phyloP scores from a whole-genome alignment of 139 green algal species.

The Closterium sp. region DNA sequence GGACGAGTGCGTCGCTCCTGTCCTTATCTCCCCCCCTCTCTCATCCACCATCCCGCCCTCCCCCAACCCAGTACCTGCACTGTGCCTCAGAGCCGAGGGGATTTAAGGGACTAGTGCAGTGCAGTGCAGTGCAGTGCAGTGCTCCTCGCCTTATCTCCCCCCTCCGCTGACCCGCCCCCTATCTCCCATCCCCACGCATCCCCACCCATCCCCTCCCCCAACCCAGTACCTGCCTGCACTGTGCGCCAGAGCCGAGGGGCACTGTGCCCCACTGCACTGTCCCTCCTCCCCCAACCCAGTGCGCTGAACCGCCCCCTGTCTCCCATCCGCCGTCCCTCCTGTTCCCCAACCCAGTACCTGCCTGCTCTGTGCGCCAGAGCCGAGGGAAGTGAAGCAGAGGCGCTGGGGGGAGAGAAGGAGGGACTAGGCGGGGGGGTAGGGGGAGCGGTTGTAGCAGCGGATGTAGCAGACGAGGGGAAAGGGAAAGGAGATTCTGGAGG shows the following conservation, averaged over 20 bases:
- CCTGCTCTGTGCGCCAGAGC: not conserved
- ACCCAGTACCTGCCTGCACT: not conserved
- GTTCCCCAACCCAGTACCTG: not conserved
- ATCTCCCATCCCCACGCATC: not conserved
- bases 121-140: not conserved
- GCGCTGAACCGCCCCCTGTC: not conserved
- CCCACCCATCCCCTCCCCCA: not conserved
- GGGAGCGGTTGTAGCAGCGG: no score
- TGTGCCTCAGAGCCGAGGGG: no score
- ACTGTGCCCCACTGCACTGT: no score
- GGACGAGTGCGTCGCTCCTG: not conserved
- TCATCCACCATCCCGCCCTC: not conserved
- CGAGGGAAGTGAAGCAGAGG: no score
- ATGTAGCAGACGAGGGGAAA: not conserved
- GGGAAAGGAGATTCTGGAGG: not conserved
- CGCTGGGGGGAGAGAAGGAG: not conserved
- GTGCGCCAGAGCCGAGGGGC: no score
- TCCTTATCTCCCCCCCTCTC: not conserved
- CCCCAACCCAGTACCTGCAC: not conserved
- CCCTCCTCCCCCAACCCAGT: not conserved
- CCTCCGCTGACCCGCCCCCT: not conserved
- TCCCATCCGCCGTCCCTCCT: no score
- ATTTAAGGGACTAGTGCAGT: no score
- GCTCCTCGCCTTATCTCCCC: no score
- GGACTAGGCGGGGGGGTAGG: no score